Evolutionary conservation across 805 yeast species (phyloP).

Genomic region (Candida cerambycidarum): DNA sequence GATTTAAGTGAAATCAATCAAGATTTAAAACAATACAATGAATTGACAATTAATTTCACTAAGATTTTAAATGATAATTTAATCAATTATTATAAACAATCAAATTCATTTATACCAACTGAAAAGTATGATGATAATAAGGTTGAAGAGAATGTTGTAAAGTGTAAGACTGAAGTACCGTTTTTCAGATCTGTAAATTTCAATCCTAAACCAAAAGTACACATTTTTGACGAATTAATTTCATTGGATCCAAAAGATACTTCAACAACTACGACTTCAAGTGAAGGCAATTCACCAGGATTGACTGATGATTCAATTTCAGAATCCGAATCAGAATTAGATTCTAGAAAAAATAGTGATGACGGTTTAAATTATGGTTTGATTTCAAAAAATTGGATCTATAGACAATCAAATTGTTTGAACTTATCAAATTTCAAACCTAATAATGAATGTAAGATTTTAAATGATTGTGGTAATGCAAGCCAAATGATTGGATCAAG

Average conservation of each 20-base stretch:
- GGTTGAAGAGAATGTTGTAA: neutral
- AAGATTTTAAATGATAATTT: slow-evolving; percentile 41
- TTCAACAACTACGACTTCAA: neutral
- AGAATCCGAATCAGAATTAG: slow-evolving; percentile 6
- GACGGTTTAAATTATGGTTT: slow-evolving; percentile 1
- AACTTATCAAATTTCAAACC: slow-evolving; percentile 30
- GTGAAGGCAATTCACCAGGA: neutral
- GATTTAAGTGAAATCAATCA: slow-evolving; percentile 7
- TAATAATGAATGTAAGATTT: slow-evolving; percentile 27
- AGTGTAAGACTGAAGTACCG: slow-evolving; percentile 20
- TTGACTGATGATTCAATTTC: slow-evolving; percentile 1
- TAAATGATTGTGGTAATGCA: slow-evolving; percentile 41
- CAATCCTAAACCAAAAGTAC: slow-evolving; percentile 28
- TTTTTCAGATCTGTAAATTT: slow-evolving; percentile 37
- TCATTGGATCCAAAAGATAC: slow-evolving; percentile 19
- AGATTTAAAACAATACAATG: slow-evolving; percentile 13
- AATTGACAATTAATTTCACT: slow-evolving; percentile 30
- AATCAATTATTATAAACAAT: slow-evolving; percentile 31
- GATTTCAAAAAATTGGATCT: slow-evolving; percentile 14
- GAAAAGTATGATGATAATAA: neutral
- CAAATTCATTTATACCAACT: slow-evolving; percentile 13
- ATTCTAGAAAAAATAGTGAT: slow-evolving; percentile 3
- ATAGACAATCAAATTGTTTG: slow-evolving; percentile 36
- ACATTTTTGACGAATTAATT: slow-evolving; percentile 32
- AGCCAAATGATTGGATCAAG: slow-evolving; percentile 46